Evolutionary conservation across 352 stramenopile genomes (phyloP), one percentile per base, ranked within the genome.

Genomic region (Phytophthora megakarya): DNA sequence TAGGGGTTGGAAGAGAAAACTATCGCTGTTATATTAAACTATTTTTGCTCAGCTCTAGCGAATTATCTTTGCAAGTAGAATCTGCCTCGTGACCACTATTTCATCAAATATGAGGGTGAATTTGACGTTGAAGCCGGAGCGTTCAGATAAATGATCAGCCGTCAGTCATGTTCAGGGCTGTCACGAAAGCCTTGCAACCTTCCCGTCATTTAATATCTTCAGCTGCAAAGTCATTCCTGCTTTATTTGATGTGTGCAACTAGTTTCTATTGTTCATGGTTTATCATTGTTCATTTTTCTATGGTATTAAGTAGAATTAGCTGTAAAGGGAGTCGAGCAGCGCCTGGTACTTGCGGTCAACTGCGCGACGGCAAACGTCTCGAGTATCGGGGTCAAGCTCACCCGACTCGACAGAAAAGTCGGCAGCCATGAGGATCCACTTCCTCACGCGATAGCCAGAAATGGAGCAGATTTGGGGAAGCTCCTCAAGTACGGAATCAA

Each of bases 371-470:
- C 76, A 75, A 15, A 93, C 74, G 22, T 82, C 78, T 30, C 76
- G 70, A 16, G 82, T 81, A 32, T 90, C 85, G 2, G 75, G 73
- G 33, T 94, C 80, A n/a, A 94, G 43, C 51, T 92, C 83, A 5
- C 83, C 83, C 0, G 80, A 85, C 37, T 92, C 76, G 45, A 91
- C 74, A 7, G 79, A 70, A 46, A 92, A 90, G 21, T 77, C 66
- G 11, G 84, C 67, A 1, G 78, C 59, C 85, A 94, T 91, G 43
- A 94, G 57, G 49, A 91, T 88, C 85, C 85, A 94, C 65, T 92
- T 94, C 50, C 85, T 70, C 25, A 94, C 69, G 26, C 74, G 79
- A 47, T 86, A 81, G 19, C 79, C 80, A 0, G 85, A 89, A n/a
- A 93, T 57, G 1, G 67, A 70, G 43, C 83, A 83, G 7, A 73